Percentiles rank a stretch among this genome's conserved stretches.
Evolutionary conservation across 805 yeast genomes (phyloP).

Genomic region (Komagataella phaffii): DNA sequence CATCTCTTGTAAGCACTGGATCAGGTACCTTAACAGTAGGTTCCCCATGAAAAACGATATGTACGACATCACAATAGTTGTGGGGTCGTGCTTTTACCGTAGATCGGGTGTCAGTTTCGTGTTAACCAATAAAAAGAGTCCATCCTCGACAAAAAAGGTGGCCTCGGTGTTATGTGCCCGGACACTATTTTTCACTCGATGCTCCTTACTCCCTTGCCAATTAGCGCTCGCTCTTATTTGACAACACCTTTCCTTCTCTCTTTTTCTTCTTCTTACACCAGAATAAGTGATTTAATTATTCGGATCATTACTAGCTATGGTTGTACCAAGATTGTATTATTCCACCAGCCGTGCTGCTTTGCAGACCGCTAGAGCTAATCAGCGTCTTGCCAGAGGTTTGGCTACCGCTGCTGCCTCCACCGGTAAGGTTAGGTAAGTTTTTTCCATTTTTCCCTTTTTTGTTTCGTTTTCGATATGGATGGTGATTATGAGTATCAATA

Average conservation of each 20-base stretch:
- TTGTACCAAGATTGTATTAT: slow-evolving; percentile 44
- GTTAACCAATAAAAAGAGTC: not conserved
- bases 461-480: not conserved
- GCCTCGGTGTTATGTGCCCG: not conserved
- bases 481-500: not conserved
- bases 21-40: not conserved
- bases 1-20: too few relatives aligned
- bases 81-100: not conserved
- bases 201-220: not conserved
- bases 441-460: not conserved
- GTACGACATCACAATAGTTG: not conserved
- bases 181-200: not conserved
- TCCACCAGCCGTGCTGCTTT: slow-evolving; percentile 74
- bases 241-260: not conserved
- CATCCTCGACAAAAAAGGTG: not conserved
- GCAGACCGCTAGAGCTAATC: slow-evolving; percentile 78
- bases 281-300: not conserved
- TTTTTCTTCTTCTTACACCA: not conserved
- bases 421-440: slow-evolving; percentile 83
- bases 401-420: slow-evolving; percentile 64
- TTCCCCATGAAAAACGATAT: not conserved
- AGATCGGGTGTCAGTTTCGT: not conserved
- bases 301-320: slow-evolving; percentile 16
- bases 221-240: not conserved
- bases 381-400: slow-evolving; percentile 60